A percentile compares a stretch with the other conserved stretches of the same genome.
Evolutionary conservation across 257 asterid genomes (phyloP).

Genomic region (Apocynum venetum): DNA sequence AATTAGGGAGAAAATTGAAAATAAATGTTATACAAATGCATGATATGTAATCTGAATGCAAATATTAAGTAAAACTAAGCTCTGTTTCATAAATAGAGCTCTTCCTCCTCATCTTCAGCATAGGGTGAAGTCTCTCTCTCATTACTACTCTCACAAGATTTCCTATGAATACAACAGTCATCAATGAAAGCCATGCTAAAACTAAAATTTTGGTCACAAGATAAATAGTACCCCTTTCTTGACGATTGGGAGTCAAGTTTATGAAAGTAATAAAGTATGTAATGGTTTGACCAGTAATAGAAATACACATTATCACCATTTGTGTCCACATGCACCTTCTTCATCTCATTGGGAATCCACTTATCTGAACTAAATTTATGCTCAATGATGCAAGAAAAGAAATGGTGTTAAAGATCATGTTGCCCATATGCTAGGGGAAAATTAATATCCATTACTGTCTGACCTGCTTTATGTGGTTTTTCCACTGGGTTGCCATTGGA

Average conservation of each 20-base stretch:
- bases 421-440: conserved; percentile 17
- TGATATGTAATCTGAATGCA: too few species aligned
- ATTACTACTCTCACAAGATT: not conserved
- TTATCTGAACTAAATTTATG: conserved; percentile 29
- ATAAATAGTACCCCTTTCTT: not conserved
- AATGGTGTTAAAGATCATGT: conserved; percentile 26
- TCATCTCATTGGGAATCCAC: conserved; percentile 31
- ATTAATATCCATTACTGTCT: conserved; percentile 30
- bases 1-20: too few species aligned
- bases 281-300: conserved; percentile 23
- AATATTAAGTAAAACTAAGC: too few species aligned
- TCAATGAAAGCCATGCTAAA: not conserved
- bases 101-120: too few species aligned
- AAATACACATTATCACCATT: conserved; percentile 36
- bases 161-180: not conserved
- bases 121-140: too few species aligned
- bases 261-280: conserved; percentile 15
- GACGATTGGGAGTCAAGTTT: not conserved
- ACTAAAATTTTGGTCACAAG: not conserved
- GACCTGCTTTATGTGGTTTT: conserved; percentile 15
- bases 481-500: conserved; percentile 15
- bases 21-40: too few species aligned
- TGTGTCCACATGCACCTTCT: conserved; percentile 29
- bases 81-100: too few species aligned
- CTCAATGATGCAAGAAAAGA: conserved; percentile 34